phyloP scores from a whole-genome alignment of 768 basidiomycete species.

The Pleurotus eryngii region DNA sequence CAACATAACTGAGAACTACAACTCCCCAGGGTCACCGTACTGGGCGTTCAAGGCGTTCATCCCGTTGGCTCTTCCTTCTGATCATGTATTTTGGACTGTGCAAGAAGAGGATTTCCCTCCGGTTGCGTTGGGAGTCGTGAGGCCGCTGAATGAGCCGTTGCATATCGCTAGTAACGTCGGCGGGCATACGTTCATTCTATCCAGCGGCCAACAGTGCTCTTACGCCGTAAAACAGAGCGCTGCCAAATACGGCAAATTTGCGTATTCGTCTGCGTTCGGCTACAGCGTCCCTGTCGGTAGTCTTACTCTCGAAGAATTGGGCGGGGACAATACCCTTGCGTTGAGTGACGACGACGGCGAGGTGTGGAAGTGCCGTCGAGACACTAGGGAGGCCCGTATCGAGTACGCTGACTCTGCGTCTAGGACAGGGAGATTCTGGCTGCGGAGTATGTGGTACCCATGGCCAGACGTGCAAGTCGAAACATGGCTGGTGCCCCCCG shows the following conservation, averaged over 20 bases:
- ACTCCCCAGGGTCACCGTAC: slow-evolving; percentile 74
- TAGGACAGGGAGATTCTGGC: slow-evolving; percentile 30
- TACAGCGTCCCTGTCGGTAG: slow-evolving; percentile 71
- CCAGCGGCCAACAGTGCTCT: slow-evolving; percentile 75
- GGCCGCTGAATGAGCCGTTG: slow-evolving; percentile 56
- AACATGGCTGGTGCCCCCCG: slow-evolving; percentile 71
- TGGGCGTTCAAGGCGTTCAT: slow-evolving; percentile 82
- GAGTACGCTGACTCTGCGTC: slow-evolving; percentile 27
- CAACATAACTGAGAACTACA: slow-evolving; percentile 79
- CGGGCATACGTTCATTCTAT: slow-evolving; percentile 68
- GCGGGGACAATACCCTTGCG: slow-evolving; percentile 68
- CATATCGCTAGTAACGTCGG: slow-evolving; percentile 65
- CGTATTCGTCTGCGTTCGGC: slow-evolving; percentile 75
- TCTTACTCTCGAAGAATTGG: slow-evolving; percentile 67
- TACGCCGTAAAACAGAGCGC: slow-evolving; percentile 77
- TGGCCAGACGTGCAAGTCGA: slow-evolving; percentile 72
- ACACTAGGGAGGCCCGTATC: slow-evolving; percentile 57
- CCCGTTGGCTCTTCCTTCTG: slow-evolving; percentile 56
- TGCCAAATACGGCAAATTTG: slow-evolving; percentile 77
- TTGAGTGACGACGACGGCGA: slow-evolving; percentile 70
- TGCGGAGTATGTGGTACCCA: slow-evolving; percentile 71
- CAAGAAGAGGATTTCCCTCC: slow-evolving; percentile 64
- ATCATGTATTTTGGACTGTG: slow-evolving; percentile 71
- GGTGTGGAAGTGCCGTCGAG: slow-evolving; percentile 66
- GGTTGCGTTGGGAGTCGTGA: slow-evolving; percentile 41